These are phyloP conservation scores for Pogostemon cablin DNA, from an alignment of 257 asterid species.

Conservation along the genomic window DNA sequence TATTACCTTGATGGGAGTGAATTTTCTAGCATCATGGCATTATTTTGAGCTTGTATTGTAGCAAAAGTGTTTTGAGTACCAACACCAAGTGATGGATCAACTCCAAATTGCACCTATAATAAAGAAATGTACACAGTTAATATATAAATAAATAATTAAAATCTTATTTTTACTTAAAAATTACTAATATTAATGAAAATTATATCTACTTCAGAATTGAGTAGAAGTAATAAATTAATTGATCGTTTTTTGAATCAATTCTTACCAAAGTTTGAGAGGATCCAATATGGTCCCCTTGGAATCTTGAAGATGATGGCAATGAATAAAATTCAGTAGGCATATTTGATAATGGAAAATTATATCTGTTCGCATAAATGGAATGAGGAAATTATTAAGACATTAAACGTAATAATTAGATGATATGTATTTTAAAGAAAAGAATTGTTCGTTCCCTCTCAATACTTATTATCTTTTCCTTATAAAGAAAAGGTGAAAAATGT, in stretches of 20 bases:
- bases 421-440: not conserved
- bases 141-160: not conserved
- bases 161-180: too few relatives aligned
- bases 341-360: not conserved
- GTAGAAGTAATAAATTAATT: not conserved
- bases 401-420: too few relatives aligned
- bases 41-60: not conserved
- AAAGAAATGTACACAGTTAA: not conserved
- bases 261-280: slow-evolving; percentile 27
- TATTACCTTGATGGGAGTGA: slow-evolving; percentile 24
- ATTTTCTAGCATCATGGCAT: not conserved
- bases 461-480: too few relatives aligned
- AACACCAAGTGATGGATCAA: slow-evolving; percentile 7
- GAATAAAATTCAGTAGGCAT: not conserved
- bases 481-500: too few relatives aligned
- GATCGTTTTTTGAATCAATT: not conserved
- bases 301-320: not conserved
- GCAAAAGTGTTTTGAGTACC: not conserved
- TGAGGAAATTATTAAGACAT: not conserved
- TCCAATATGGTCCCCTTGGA: slow-evolving; percentile 24
- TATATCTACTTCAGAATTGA: too few relatives aligned
- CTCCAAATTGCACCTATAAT: slow-evolving; percentile 29
- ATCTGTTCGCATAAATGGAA: slow-evolving; percentile 2
- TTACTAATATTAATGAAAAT: too few relatives aligned
- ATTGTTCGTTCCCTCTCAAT: too few relatives aligned